Evolutionary conservation across 2,329 filamentous ascomycete genomes (phyloP), one percentile per base, ranked within the genome.

Genomic region (Sordariomycetes sp.): DNA sequence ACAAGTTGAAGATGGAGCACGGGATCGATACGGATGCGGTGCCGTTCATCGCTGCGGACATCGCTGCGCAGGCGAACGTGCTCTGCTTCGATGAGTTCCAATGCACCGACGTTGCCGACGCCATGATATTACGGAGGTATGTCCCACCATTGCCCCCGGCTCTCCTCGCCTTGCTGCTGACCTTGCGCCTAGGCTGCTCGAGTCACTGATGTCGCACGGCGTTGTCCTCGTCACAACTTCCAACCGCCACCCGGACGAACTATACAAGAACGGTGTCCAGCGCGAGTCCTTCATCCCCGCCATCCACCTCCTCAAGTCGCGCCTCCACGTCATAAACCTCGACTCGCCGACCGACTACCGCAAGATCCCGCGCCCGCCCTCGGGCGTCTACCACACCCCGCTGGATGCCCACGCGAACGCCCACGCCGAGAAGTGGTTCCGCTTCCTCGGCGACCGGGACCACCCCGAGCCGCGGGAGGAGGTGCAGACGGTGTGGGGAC

Each of bases 41-140:
- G 52, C 93, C 93, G 0, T 94, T 95, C 68, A 87, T 97, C 20
- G 93, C 93, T 2, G 94, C 93, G n/a, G 88, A 94, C 68, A 94
- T 99, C 69, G 94, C 94, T 7, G 84, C 90, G 66, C 79, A 86
- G 61, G 87, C 86, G 37, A 90, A 88, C 59, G 90, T 99, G 28
- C 77, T 99, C 48, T 99, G 94, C 71, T 99, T 99, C 69, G 94
- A 99, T 72, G 94, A 99, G 75, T 99, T 99, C 68, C 94, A 99
- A 70, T 97, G 92, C 69, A 99, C 94, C 46, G 94, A 99, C 72
- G 93, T 99, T 35, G 94, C 94, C 18, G 93, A 97, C 74, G 94
- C 94, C 65, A 99, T 99, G 94, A 99, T 99, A 65, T 71, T 99
- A 64, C 82, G 94, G 65, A 81, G 89, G 78, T 85, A 70, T 54